Conservation (phyloP, 805 yeast genomes). For the Candida incommunis region DNA sequence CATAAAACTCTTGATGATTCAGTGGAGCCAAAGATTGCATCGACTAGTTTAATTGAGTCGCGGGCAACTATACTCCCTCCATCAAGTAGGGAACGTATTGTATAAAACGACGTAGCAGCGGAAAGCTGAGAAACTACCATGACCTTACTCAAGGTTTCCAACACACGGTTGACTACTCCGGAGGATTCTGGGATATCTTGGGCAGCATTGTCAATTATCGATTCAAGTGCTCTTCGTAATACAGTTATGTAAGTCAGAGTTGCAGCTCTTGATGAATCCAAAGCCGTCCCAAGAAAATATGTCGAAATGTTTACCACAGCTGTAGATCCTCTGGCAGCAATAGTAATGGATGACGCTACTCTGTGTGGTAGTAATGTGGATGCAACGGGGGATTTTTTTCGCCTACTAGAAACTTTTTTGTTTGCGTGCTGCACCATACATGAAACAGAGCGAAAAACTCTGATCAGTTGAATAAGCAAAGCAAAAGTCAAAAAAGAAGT, state of each 20-base stretch:
- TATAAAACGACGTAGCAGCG: constrained; percentile 17
- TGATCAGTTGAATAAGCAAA: too few relatives aligned
- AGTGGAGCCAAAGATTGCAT: constrained; percentile 20
- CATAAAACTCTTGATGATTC: constrained; percentile 19
- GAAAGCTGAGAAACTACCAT: constrained; percentile 16
- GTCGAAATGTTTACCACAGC: background rate
- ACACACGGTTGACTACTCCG: constrained; percentile 13
- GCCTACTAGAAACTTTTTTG: too few relatives aligned
- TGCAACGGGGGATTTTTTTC: too few relatives aligned
- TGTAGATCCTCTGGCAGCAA: background rate
- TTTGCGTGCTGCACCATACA: too few relatives aligned
- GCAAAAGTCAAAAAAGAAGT: too few relatives aligned
- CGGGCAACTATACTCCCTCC: constrained; percentile 14
- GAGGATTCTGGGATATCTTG: constrained; percentile 17
- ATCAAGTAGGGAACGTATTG: constrained; percentile 13
- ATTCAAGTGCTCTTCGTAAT: constrained; percentile 15
- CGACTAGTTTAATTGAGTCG: constrained; percentile 18
- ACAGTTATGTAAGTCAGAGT: constrained; percentile 10
- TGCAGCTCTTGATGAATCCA: background rate
- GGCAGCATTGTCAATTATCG: constrained; percentile 16
- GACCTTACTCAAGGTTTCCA: constrained; percentile 11
- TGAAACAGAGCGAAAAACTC: too few relatives aligned
- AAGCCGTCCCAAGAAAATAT: background rate
- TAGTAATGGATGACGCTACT: background rate
- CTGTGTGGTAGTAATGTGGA: background rate